Base-by-base conservation (phyloP, 164 flowering plant species). In the Cinnamomum chago region DNA sequence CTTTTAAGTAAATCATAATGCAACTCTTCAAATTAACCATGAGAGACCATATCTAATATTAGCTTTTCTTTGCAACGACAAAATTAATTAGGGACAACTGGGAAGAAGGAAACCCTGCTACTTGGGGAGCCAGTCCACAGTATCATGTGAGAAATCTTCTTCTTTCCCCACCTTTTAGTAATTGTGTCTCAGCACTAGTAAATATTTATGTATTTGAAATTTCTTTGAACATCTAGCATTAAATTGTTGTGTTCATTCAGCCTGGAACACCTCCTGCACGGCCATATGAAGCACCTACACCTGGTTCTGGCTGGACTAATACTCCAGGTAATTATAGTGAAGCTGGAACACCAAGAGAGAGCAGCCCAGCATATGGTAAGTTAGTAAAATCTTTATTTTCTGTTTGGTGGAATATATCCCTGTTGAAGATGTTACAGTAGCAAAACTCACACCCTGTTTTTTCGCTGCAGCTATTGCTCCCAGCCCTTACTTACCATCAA, bases 401-500 rank as follows among this genome's bases (percentile, higher is more conserved):
- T 40, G 47, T 40, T 40, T 40, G 47, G 47, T 40, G 47, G 47
- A 40, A 7, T 40, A 40, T 40, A 40, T 40, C 11, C 9, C 10
- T 6, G 11, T 40, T 40, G 1, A 7, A 40, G 47, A 40, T 40
- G 47, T 40, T 9, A 40, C 47, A 40, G 47, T 40, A 5, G 47
- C 47, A 40, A 40, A 40, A 40, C 47, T 40, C 11, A 40, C 47
- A 40, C 47, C 47, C 11, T 40, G 11, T 23, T 58, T 60, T 10
- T 71, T 27, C 58, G 24, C 71, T 84, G 81, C 86, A 94, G 99
- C 88, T 69, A 94, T 86, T 90, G 99, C 97, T 62, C 97, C 97
- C n/a, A 96, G 98, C 78, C 98, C 98, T 15, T 94, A 94, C 78
- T 76, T 91, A 89, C 98, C 99, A 52, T 92, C 97, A 66, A 94